Evolutionary conservation across 495 filamentous ascomycete genomes (phyloP), one percentile per base, ranked within the genome.

Genomic region (Penicillium samsonianum): DNA sequence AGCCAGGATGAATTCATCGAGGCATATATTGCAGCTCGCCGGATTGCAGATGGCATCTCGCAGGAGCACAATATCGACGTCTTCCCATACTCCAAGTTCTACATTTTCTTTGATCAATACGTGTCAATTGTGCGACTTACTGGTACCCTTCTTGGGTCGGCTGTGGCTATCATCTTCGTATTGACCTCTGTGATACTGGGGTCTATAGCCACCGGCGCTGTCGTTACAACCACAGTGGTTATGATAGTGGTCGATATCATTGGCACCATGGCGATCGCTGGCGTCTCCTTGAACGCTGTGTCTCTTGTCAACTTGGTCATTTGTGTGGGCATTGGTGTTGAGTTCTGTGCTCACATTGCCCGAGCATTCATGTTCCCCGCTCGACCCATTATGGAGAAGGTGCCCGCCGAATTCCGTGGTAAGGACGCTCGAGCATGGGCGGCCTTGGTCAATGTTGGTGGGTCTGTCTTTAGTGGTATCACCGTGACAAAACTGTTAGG

Each of bases 41-140:
- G 94, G 58, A 98, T 98, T 59, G 87, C 94, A 2, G 72, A 82
- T 51, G 84, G 82, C 16, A 82, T 98, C 50, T 87, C 80, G 20
- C 71, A 80, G 41, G 81, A 77, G 48, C 89, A 90, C 12, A 80
- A 82, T 9, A 84, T 90, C 43, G 81, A 88, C 23, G 85, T 98
- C 50, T 98, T 98, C 80, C 92, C 94, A 0, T 98, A 98, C 71
- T 90, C 87, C 41, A 87, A 97, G 62, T 92, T 94, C 69, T 98
- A 98, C 76, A 92, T 98, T 63, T 98, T 97, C 82, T 98, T 98
- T 69, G 93, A 98, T 74, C 94, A 97, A 68, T 98, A 98, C 70
- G 80, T 89, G 2, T 81, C 83, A 55, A 97, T 98, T 60, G 85
- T 94, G 31, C 79, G 74, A 25, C 81, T 97, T 5, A 90, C 94